These are phyloP conservation scores for Penicillium salamii DNA, from an alignment of 495 filamentous ascomycete genomes.

Conservation along the genomic window DNA sequence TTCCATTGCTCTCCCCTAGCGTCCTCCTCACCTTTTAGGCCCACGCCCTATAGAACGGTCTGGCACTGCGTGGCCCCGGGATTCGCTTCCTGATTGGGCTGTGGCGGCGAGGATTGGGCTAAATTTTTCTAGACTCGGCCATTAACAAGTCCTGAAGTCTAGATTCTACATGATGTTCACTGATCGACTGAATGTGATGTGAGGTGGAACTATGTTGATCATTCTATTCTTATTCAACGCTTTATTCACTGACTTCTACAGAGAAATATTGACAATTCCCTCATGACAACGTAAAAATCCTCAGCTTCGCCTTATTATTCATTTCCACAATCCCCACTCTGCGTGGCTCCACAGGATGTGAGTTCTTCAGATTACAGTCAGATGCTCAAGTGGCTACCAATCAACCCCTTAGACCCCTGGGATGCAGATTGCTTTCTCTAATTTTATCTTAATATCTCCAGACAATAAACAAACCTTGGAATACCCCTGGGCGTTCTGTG, in stretches of 20 bases:
- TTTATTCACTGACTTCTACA: too few species aligned
- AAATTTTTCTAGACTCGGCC: slow-evolving; percentile 5
- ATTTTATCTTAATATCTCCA: background rate
- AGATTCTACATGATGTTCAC: slow-evolving; percentile 3
- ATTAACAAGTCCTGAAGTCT: slow-evolving; percentile 4
- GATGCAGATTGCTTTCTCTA: too few species aligned
- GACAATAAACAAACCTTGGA: too few species aligned
- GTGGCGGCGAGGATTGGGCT: slow-evolving; percentile 5
- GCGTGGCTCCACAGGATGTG: background rate
- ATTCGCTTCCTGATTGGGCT: slow-evolving; percentile 17
- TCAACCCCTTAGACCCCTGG: too few species aligned
- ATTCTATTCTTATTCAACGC: background rate
- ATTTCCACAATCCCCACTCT: background rate
- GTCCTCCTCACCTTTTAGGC: background rate
- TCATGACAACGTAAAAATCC: background rate
- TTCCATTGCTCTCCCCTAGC: slow-evolving; percentile 6
- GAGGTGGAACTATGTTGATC: background rate
- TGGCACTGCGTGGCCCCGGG: slow-evolving; percentile 5
- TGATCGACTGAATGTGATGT: background rate
- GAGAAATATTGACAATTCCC: too few species aligned
- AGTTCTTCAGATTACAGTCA: background rate
- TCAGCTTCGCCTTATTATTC: background rate
- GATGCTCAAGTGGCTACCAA: too few species aligned
- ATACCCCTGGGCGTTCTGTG: too few species aligned
- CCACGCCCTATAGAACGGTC: background rate